Base-by-base conservation (phyloP, 768 basidiomycete genomes). In the Phylloporus arenicola region DNA sequence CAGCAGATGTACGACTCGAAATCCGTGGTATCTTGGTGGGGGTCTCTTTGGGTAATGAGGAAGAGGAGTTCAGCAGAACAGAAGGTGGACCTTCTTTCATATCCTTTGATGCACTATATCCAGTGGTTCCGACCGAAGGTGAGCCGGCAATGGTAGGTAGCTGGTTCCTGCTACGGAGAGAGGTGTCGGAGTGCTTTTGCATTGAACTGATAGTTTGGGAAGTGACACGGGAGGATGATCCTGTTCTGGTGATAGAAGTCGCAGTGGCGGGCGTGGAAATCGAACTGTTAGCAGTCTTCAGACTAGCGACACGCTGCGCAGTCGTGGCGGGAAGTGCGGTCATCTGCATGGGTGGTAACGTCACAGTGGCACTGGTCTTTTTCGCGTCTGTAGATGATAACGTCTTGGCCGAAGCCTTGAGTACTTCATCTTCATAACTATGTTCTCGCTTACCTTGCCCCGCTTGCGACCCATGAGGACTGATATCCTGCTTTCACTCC, bases 1-100 rank as follows among this genome's bases (percentile, higher is more conserved):
- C 78, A 10, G 86, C 81, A 5, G 90, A 88, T 3, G 85, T 83
- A 30, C 86, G 80, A 61, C 88, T 88, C n/a, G 89, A 86, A 35
- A 94, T 92, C 22, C 91, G 87, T 42, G 91, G 91, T 60, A 93
- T 94, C 72, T 92, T 93, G 17, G 91, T 94, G 3, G 91, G 91
- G 0, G 92, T 92, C 63, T 91, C 90, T 68, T 92, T 92, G 6
- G 79, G 65, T 49, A 83, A 68, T 10, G 73, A 70, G 25, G 76
- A 72, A 3, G 73, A 60, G 14, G 80, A 72, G 56, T 83, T 85
- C 49, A 73, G 62, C 35, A 78, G 64, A 11, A 78, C 73, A n/a
- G 75, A 74, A 10, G 79, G 79, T 9, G 75, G 77, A 14, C 70
- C 75, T 49, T 85, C 84, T 57, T 76, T 80, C 10, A 66, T 60